These are phyloP conservation scores for Curvularia sp. DNA, from an alignment of 2,329 filamentous ascomycete genomes.

Conservation along the genomic window DNA sequence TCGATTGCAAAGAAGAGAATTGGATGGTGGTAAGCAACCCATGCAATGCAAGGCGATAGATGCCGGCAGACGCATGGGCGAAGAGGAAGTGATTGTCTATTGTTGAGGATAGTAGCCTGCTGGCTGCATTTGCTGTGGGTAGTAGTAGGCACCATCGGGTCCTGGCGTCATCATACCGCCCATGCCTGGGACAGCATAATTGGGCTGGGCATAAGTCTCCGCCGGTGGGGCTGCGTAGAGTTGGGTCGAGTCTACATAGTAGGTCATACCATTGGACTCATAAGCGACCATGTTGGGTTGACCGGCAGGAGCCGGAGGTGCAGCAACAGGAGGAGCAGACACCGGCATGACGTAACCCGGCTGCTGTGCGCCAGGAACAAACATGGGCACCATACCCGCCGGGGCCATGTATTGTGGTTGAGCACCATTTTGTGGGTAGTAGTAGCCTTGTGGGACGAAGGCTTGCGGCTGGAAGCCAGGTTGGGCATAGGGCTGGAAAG, in stretches of 20 bases:
- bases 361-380: slow-evolving; percentile 64
- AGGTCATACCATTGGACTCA: slow-evolving; percentile 94
- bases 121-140: slow-evolving; percentile 60
- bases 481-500: slow-evolving; percentile 75
- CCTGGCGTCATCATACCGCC: slow-evolving; percentile 77
- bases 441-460: slow-evolving; percentile 61
- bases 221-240: slow-evolving; percentile 60
- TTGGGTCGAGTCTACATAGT: slow-evolving; percentile 87
- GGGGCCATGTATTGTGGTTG: slow-evolving; percentile 55
- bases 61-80: background rate
- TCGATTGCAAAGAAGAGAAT: slow-evolving; percentile 15
- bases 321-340: slow-evolving; percentile 43
- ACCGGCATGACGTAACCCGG: slow-evolving; percentile 53
- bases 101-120: slow-evolving; percentile 65
- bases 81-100: slow-evolving; percentile 23
- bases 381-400: slow-evolving; percentile 61
- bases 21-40: slow-evolving; percentile 10
- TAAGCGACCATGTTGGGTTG: slow-evolving; percentile 72
- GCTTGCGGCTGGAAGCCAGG: slow-evolving; percentile 60
- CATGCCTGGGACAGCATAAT: slow-evolving; percentile 69
- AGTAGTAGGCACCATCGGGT: slow-evolving; percentile 64
- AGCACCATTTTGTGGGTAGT: slow-evolving; percentile 61
- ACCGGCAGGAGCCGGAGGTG: slow-evolving; percentile 39
- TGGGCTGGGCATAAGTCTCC: slow-evolving; percentile 48
- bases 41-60: slow-evolving; percentile 9